Evolutionary conservation across 129 eudicot genomes (phyloP), one percentile per base, ranked within the genome.

Genomic region (Lactuca sativa): DNA sequence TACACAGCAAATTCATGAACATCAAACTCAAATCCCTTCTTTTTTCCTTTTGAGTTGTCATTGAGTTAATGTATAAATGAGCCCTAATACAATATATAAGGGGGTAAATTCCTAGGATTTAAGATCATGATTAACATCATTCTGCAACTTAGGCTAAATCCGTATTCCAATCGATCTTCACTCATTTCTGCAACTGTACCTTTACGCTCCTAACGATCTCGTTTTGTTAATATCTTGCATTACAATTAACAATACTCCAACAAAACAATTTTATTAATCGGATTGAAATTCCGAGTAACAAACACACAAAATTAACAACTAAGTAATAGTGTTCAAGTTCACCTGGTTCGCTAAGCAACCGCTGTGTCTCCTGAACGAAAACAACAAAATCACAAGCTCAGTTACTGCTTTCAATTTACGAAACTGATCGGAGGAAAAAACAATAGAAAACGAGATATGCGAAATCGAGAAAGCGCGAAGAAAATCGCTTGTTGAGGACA

Each of bases 321-420:
- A 7, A 6, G 2, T 41, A 58, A 75, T 17, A n/a, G 54, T 67
- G 17, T 52, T 51, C 4, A 52, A 16, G 57, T 10, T 56, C 63
- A 93, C 97, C 96, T 74, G 98, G 98, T 74, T 93, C 98, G 67
- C 98, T 93, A 66, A 93, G 90, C 65, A 93, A 88, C 21, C 98
- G 97, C 81, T 93, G 98, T 41, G 98, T 89, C 69, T 89, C 98
- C 98, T 93, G 76, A 52, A 81, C 25, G 25, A 70, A 68, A 61
- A 51, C 14, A 13, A 48, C 8, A 77, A 49, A 58, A 9, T 13
- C 17, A 69, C 41, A 65, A 8, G 63, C 44, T 33, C 51, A 79
- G 15, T 68, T 55, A 63, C 82, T 70, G 56, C 54, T 57, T 67
- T 36, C 67, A 56, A 44, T 55, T 34, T 34, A 43, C 59, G 43